Percentiles rank a stretch among this genome's conserved stretches.
phyloP scores from a whole-genome alignment of 352 stramenopile genomes.

The Phytophthora pluvialis region DNA sequence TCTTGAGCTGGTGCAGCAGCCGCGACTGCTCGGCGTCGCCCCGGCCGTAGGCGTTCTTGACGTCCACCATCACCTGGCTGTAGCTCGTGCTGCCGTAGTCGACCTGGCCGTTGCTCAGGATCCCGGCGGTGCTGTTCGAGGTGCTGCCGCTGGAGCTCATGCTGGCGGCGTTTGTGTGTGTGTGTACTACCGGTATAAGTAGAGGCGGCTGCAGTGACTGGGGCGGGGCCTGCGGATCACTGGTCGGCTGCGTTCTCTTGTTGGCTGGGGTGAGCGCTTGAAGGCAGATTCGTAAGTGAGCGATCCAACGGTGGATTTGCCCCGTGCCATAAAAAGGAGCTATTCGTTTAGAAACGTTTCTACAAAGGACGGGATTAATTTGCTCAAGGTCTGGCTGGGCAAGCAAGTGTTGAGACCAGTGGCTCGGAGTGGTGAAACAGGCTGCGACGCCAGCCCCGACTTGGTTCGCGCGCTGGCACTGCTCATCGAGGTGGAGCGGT shows the following conservation, averaged over 20 bases:
- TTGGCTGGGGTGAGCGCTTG: slow-evolving; percentile 11
- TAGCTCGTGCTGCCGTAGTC: slow-evolving; percentile 61
- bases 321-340: neutral
- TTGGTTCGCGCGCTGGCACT: neutral
- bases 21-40: slow-evolving; percentile 61
- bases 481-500: neutral
- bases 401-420: slow-evolving; percentile 16
- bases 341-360: slow-evolving; percentile 20
- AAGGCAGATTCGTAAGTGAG: slow-evolving; percentile 29
- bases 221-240: neutral
- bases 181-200: neutral
- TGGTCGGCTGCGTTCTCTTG: neutral
- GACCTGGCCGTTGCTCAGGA: slow-evolving; percentile 34
- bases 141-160: slow-evolving; percentile 39
- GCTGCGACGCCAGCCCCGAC: neutral
- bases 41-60: slow-evolving; percentile 57
- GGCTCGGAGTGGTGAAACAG: neutral
- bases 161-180: neutral
- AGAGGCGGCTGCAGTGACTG: neutral
- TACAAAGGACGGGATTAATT: slow-evolving; percentile 10
- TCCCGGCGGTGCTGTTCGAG: slow-evolving; percentile 17
- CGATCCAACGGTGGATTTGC: slow-evolving; percentile 15
- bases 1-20: slow-evolving; percentile 73
- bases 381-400: neutral
- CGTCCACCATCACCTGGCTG: slow-evolving; percentile 54